phyloP scores from a whole-genome alignment of 179 eudicot genomes.

The Patellifolia procumbens region DNA sequence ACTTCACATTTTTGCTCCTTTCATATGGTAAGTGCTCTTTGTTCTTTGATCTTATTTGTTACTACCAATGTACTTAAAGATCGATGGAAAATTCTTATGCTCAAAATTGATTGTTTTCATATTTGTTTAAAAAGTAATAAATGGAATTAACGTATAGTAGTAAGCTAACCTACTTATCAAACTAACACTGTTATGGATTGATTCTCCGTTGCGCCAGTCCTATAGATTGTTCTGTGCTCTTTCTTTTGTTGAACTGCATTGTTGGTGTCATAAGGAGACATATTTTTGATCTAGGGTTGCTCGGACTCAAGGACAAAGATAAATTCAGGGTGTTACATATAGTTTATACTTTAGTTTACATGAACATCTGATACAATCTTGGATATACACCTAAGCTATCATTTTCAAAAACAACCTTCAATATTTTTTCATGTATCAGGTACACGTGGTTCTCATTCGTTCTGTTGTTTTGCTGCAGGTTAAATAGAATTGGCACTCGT shows the following conservation, averaged over 20 bases:
- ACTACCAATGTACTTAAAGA: constrained; percentile 2
- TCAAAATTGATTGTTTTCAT: neutral
- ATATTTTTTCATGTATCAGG: neutral
- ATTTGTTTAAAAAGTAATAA: neutral
- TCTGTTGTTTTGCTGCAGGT: constrained; percentile 13
- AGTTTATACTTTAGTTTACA: neutral
- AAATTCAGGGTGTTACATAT: neutral
- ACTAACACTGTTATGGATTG: neutral
- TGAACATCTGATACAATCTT: no score
- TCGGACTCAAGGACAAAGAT: neutral
- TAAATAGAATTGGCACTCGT: constrained; percentile 11
- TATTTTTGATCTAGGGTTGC: neutral
- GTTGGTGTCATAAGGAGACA: neutral
- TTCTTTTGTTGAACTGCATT: no score
- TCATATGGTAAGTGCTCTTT: neutral
- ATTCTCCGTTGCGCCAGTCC: neutral
- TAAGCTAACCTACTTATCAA: neutral
- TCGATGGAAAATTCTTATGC: neutral
- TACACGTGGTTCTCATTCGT: no score
- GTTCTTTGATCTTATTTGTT: neutral
- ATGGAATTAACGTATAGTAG: neutral
- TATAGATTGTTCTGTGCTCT: neutral
- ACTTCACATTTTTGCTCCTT: constrained; percentile 1
- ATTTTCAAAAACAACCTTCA: neutral
- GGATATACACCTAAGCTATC: no score